Conservation (phyloP, 148 eudicot species). For the Salicornia ramosissima region DNA sequence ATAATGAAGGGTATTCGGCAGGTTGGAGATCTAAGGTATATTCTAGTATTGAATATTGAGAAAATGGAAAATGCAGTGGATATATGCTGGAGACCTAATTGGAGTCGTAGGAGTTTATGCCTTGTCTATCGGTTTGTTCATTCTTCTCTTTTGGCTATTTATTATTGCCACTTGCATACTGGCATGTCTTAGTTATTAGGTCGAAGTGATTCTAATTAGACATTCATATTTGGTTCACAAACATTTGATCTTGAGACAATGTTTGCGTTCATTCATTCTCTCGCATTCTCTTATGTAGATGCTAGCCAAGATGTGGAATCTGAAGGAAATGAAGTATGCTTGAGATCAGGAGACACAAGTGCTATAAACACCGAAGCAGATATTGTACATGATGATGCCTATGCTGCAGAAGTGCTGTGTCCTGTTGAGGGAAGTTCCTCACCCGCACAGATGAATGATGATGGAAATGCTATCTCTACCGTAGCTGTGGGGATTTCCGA, state of each 20-base stretch:
- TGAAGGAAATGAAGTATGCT: constrained; percentile 29
- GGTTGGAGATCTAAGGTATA: background rate
- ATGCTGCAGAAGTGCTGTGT: constrained; percentile 18
- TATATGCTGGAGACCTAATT: background rate
- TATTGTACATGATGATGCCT: too few relatives aligned
- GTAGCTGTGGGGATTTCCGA: constrained; percentile 16
- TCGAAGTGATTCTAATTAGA: constrained; percentile 10
- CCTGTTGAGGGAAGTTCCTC: constrained; percentile 21
- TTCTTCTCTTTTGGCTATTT: background rate
- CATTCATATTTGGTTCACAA: constrained; percentile 14
- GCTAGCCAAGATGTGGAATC: constrained; percentile 32
- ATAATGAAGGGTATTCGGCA: background rate
- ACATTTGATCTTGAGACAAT: constrained; percentile 17
- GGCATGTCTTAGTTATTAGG: constrained; percentile 5
- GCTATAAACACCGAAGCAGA: constrained; percentile 24
- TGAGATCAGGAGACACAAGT: constrained; percentile 26
- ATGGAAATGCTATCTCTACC: constrained; percentile 15
- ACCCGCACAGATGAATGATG: constrained; percentile 14
- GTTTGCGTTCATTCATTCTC: constrained; percentile 26
- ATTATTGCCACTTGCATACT: background rate
- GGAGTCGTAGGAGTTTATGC: background rate
- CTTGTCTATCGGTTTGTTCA: background rate
- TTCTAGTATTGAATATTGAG: background rate
- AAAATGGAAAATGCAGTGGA: background rate
- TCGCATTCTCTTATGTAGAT: constrained; percentile 50